A percentile compares a stretch with the other conserved stretches of the same genome.
Evolutionary conservation across 1,284 basidiomycete species (phyloP).

Genomic region (Rhizoctonia solani): DNA sequence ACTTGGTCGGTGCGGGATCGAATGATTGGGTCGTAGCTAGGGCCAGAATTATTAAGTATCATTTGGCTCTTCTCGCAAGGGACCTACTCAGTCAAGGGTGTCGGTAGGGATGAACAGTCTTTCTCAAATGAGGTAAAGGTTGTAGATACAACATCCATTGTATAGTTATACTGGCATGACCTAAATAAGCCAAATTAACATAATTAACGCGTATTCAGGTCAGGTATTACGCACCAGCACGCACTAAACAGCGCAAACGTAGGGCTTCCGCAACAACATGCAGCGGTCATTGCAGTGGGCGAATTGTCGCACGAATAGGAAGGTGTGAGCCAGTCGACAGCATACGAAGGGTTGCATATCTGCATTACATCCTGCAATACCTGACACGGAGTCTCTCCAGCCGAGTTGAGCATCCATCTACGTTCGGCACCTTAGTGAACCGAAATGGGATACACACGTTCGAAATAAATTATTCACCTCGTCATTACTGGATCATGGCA

Average conservation of each 20-base stretch:
- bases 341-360: slow-evolving; percentile 12
- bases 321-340: background rate
- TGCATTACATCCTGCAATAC: slow-evolving; percentile 17
- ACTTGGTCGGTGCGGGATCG: background rate
- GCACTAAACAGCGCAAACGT: slow-evolving; percentile 29
- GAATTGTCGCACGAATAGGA: slow-evolving; percentile 25
- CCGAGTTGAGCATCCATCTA: slow-evolving; percentile 26
- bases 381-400: slow-evolving; percentile 4
- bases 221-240: slow-evolving; percentile 9
- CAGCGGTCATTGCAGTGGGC: background rate
- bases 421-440: background rate
- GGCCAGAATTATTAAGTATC: background rate
- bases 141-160: slow-evolving; percentile 19
- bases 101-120: slow-evolving; percentile 3
- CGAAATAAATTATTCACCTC: background rate
- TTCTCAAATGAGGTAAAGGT: slow-evolving; percentile 29
- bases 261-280: slow-evolving; percentile 31
- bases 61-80: background rate
- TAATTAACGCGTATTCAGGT: background rate
- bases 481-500: slow-evolving; percentile 30
- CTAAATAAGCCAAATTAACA: background rate
- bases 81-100: slow-evolving; percentile 8
- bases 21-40: slow-evolving; percentile 23
- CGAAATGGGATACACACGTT: background rate
- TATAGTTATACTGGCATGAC: slow-evolving; percentile 33